These are phyloP conservation scores for Paulownia fortunei DNA, from an alignment of 257 asterid species.

Conservation along the genomic window DNA sequence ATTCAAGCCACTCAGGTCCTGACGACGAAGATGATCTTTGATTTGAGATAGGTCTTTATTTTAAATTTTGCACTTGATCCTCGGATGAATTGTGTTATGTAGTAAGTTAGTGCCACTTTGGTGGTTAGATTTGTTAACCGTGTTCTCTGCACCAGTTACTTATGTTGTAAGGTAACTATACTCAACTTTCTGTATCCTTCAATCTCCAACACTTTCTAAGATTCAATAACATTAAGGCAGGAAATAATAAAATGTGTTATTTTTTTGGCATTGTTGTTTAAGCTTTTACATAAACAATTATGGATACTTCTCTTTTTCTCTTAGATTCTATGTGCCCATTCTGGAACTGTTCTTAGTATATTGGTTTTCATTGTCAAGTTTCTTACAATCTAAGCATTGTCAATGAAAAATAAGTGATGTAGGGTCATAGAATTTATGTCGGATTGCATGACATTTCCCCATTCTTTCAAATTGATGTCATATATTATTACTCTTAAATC, in stretches of 20 bases:
- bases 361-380: too few species aligned
- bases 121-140: background rate
- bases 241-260: background rate
- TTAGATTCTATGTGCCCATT: too few species aligned
- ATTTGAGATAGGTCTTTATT: constrained; percentile 33
- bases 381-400: too few species aligned
- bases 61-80: background rate
- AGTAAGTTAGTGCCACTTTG: background rate
- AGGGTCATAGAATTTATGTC: too few species aligned
- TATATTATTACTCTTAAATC: too few species aligned
- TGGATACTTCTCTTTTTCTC: too few species aligned
- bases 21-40: constrained; percentile 57
- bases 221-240: background rate
- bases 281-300: too few species aligned
- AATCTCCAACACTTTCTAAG: background rate
- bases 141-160: background rate
- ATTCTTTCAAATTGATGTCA: too few species aligned
- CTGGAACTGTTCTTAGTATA: too few species aligned
- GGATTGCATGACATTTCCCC: too few species aligned
- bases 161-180: background rate
- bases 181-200: background rate
- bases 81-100: background rate
- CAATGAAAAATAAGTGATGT: too few species aligned
- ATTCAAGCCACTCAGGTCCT: constrained; percentile 46
- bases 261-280: background rate